Evolutionary conservation across 805 yeast genomes (phyloP), one percentile per base, ranked within the genome.

Genomic region (Ogataea trehalophila): DNA sequence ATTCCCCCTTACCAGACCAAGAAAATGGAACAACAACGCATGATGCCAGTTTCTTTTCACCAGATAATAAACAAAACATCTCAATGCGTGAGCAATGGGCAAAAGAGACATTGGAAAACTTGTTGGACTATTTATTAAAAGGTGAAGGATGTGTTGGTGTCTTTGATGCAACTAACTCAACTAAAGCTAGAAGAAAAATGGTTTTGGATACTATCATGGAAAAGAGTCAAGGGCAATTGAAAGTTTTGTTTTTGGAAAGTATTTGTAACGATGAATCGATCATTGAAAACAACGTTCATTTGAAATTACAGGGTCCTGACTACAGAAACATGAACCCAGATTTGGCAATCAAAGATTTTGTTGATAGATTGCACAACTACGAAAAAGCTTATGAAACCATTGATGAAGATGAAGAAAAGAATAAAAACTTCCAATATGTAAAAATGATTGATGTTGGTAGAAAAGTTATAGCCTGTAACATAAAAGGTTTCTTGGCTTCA

Each of bases 371-470:
- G 52, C 69, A 74, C 38, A 92, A 92, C 61, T 92, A 92, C 63
- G 92, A 90, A 62, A 80, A 76, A 60, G 97, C 91, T 0, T 92
- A 92, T 66, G 89, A 94, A 65, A 85, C 97, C 0, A 84, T 92
- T 31, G 92, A 84, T 40, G 77, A 73, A 17, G 92, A 85, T 56
- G 92, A 85, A 60, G 79, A 77, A 46, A 71, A 74, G 40, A 70
- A 85, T 37, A 76, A 73, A 16, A 79, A 79, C 14, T 82, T 81
- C 58, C 97, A 88, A 63, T 94, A 90, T 59, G 87, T 91, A 54
- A 90, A 92, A 66, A 90, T 92, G 95, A 89, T 92, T 47, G 92
- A 92, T 65, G 97, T 91, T 11, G 98, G 99, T 7, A 82, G 87
- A 59, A 94, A 92, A 65, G 89, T 92, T 37, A 95, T 92, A 45